Percentiles rank a stretch among this genome's conserved stretches.
Evolutionary conservation across 192 early-diverging fungal genomes (phyloP).

Genomic region (Backusella tarrabulga): DNA sequence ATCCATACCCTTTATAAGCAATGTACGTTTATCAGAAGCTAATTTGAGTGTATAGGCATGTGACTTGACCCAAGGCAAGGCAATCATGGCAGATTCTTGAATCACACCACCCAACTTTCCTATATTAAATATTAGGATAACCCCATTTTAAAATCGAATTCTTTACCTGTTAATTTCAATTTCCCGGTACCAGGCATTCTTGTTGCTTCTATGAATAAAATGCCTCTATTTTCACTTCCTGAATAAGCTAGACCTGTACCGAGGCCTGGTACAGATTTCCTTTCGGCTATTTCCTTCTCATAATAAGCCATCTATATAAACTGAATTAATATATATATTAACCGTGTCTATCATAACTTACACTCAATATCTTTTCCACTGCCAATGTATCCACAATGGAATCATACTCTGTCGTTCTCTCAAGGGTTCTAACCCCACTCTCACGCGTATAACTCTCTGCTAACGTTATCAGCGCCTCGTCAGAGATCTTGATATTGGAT

Average conservation of each 20-base stretch:
- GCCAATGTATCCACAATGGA: constrained; percentile 42
- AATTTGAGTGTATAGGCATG: constrained; percentile 61
- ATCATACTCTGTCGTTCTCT: constrained; percentile 57
- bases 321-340: no score
- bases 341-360: constrained; percentile 2
- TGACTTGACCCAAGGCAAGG: constrained; percentile 72
- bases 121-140: neutral
- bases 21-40: constrained; percentile 32
- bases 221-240: constrained; percentile 63
- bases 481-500: constrained; percentile 44
- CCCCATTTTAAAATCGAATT: no score
- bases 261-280: constrained; percentile 63
- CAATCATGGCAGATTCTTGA: constrained; percentile 79
- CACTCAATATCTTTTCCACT: constrained; percentile 67
- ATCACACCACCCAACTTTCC: constrained; percentile 80
- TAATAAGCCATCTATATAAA: constrained; percentile 47
- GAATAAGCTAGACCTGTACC: constrained; percentile 85
- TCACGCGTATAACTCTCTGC: constrained; percentile 77
- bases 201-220: constrained; percentile 80
- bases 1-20: constrained; percentile 58
- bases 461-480: constrained; percentile 58
- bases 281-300: constrained; percentile 70
- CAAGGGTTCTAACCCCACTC: constrained; percentile 74
- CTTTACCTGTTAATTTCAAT: constrained; percentile 56
- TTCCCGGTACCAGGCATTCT: constrained; percentile 73